Evolutionary conservation across 345 rosid genomes (phyloP).

Genomic region (Excoecaria agallocha): DNA sequence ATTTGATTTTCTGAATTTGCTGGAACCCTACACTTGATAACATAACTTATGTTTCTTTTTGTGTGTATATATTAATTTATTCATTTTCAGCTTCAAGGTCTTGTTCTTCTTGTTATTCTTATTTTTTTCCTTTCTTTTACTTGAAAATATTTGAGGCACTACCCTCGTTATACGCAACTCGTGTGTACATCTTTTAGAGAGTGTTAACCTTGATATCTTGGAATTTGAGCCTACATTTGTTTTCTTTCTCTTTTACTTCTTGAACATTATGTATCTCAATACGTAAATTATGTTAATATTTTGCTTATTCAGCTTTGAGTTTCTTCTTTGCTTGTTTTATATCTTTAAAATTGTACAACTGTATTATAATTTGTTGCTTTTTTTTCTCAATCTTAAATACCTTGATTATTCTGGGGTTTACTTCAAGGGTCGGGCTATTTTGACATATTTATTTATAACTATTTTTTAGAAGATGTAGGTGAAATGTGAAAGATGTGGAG

Average conservation of each 20-base stretch:
- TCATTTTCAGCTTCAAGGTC: too few relatives aligned
- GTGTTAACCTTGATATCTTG: background rate
- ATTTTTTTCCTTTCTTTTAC: too few relatives aligned
- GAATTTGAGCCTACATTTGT: background rate
- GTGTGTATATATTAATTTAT: too few relatives aligned
- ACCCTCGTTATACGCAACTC: too few relatives aligned
- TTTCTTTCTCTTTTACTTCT: background rate
- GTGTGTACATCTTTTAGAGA: too few relatives aligned
- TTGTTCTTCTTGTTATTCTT: too few relatives aligned
- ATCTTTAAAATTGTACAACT: background rate
- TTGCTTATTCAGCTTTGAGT: background rate
- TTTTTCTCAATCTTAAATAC: background rate
- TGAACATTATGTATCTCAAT: background rate
- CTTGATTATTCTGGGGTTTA: background rate
- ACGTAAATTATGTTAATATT: background rate
- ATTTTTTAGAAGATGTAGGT: constrained; percentile 40
- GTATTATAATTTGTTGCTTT: background rate
- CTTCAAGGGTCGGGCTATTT: background rate
- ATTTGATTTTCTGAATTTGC: too few relatives aligned
- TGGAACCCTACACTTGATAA: too few relatives aligned
- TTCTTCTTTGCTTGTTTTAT: background rate
- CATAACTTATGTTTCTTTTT: too few relatives aligned
- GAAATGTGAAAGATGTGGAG: constrained; percentile 80
- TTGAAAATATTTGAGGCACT: too few relatives aligned
- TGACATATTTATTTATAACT: background rate